Percentiles rank a stretch among this genome's conserved stretches.
Evolutionary conservation across 768 basidiomycete species (phyloP).

Genomic region (Polyporus arcularius): DNA sequence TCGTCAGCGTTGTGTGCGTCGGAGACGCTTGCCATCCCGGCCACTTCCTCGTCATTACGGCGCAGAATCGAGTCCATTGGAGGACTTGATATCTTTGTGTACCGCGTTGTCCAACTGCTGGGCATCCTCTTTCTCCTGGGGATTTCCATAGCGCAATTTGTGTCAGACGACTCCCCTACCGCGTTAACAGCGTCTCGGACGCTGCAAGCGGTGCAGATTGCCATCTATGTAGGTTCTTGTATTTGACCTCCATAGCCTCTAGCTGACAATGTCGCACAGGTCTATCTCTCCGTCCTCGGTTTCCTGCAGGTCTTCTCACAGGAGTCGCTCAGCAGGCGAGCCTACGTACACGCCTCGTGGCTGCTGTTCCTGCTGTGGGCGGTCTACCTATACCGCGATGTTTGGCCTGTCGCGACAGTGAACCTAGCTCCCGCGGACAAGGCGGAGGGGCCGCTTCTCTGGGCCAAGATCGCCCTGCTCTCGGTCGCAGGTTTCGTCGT

Average conservation of each 20-base stretch:
- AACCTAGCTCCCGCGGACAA: conserved; percentile 36
- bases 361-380: conserved; percentile 35
- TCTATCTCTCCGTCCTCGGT: conserved; percentile 36
- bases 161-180: neutral
- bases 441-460: conserved; percentile 34
- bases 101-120: conserved; percentile 34
- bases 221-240: conserved; percentile 16
- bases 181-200: conserved; percentile 31
- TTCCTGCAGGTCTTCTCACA: conserved; percentile 30
- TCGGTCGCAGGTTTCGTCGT: conserved; percentile 36
- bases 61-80: conserved; percentile 20
- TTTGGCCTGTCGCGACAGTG: conserved; percentile 43
- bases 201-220: conserved; percentile 32
- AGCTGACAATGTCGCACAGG: conserved; percentile 22
- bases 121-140: conserved; percentile 34
- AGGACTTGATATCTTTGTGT: conserved; percentile 35
- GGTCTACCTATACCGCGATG: conserved; percentile 38
- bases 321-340: conserved; percentile 22
- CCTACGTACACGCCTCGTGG: conserved; percentile 34
- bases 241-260: too few relatives aligned
- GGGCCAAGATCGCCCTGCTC: conserved; percentile 38
- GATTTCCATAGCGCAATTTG: conserved; percentile 35
- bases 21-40: neutral
- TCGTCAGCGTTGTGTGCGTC: conserved; percentile 23
- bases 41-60: neutral